phyloP scores from a whole-genome alignment of 345 rosid species.

The Eucalyptus grandis region DNA sequence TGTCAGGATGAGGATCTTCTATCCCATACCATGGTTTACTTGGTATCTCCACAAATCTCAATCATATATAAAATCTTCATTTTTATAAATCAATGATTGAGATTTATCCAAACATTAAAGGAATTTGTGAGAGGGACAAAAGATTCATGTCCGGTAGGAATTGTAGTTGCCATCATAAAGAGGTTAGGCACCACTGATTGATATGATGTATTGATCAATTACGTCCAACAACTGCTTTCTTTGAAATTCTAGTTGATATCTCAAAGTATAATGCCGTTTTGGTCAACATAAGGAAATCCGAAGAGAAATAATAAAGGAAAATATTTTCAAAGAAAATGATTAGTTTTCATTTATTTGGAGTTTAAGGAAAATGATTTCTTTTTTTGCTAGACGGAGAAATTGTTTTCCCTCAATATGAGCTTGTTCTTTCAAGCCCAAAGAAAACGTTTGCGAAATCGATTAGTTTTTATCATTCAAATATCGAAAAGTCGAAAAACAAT shows the following conservation, averaged over 20 bases:
- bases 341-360: too few species aligned
- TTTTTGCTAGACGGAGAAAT: too few species aligned
- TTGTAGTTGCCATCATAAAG: not conserved
- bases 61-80: too few species aligned
- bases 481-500: too few species aligned
- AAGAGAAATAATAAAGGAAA: not conserved
- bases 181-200: not conserved
- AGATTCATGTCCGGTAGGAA: not conserved
- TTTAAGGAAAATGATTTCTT: too few species aligned
- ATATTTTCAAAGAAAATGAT: too few species aligned
- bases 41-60: not conserved
- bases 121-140: not conserved
- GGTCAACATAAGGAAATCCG: not conserved
- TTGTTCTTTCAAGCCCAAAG: too few species aligned
- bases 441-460: too few species aligned
- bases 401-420: too few species aligned
- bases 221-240: not conserved
- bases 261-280: not conserved
- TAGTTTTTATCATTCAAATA: too few species aligned
- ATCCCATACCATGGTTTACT: not conserved
- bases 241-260: not conserved
- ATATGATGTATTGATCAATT: not conserved
- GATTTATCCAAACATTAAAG: not conserved
- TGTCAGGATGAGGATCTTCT: not conserved
- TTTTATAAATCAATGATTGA: too few species aligned